phyloP scores from a whole-genome alignment of 2,329 filamentous ascomycete species.

The Plenodomus tracheiphilus region DNA sequence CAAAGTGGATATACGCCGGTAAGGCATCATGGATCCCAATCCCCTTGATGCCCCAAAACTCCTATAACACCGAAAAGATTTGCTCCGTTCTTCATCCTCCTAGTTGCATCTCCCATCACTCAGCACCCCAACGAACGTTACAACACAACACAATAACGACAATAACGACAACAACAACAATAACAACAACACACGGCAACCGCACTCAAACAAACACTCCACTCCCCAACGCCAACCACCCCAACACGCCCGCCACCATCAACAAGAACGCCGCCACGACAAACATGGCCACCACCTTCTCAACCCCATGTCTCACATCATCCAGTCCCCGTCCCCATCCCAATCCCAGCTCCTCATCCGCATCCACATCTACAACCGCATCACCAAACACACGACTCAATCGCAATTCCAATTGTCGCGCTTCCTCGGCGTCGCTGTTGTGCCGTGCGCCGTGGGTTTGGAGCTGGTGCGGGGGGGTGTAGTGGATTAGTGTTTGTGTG shows the following conservation, averaged over 20 bases:
- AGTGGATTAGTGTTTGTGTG: constrained; percentile 29
- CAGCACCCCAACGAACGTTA: too few relatives aligned
- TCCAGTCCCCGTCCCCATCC: constrained; percentile 14
- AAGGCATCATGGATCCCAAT: too few relatives aligned
- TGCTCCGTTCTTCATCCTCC: too few relatives aligned
- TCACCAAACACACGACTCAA: constrained; percentile 1
- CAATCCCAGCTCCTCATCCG: constrained; percentile 12
- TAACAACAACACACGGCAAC: too few relatives aligned
- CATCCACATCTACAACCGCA: constrained; percentile 14
- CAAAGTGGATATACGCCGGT: too few relatives aligned
- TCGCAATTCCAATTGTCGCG: neutral
- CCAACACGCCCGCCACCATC: constrained; percentile 22
- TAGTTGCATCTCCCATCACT: too few relatives aligned
- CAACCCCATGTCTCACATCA: constrained; percentile 30
- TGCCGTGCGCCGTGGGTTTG: neutral
- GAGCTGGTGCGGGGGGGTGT: constrained; percentile 15
- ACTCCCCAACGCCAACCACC: constrained; percentile 17
- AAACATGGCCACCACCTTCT: constrained; percentile 29
- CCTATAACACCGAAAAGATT: too few relatives aligned
- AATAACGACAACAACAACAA: too few relatives aligned
- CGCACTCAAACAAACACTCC: neutral
- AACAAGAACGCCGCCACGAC: constrained; percentile 26
- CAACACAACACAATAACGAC: too few relatives aligned
- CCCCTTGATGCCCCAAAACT: too few relatives aligned
- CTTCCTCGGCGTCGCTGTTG: neutral